phyloP scores from a whole-genome alignment of 768 basidiomycete species.

The Calocybe cyanea region DNA sequence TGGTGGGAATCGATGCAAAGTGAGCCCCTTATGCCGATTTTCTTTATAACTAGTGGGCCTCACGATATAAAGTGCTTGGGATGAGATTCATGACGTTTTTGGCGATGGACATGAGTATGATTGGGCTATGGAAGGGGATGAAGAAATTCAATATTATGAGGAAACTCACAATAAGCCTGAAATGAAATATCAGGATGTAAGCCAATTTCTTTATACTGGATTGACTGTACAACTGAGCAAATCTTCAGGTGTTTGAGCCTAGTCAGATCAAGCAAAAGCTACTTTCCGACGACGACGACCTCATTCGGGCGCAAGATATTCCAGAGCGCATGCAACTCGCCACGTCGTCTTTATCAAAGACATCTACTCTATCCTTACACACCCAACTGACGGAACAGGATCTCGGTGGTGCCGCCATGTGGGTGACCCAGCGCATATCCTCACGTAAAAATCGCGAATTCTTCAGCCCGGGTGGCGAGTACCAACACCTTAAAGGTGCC shows the following conservation, averaged over 20 bases:
- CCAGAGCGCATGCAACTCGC: conserved; percentile 96
- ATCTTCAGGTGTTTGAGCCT: conserved; percentile 88
- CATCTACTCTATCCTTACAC: conserved; percentile 57
- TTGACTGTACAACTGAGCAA: background rate
- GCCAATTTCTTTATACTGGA: conserved; percentile 14
- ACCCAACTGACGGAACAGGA: conserved; percentile 68
- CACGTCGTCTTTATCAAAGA: conserved; percentile 74
- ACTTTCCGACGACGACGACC: conserved; percentile 90
- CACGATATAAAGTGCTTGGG: conserved; percentile 68
- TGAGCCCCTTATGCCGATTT: conserved; percentile 34
- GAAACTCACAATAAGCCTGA: conserved; percentile 53
- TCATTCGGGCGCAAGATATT: conserved; percentile 84
- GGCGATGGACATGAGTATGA: conserved; percentile 96
- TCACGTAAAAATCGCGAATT: conserved; percentile 65
- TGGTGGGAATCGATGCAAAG: conserved; percentile 81
- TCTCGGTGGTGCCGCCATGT: conserved; percentile 75
- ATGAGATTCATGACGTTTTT: conserved; percentile 94
- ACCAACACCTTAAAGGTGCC: conserved; percentile 55
- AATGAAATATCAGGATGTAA: conserved; percentile 83
- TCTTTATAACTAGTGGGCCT: conserved; percentile 8
- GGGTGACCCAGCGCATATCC: conserved; percentile 84
- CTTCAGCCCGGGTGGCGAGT: conserved; percentile 61
- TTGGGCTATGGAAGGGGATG: conserved; percentile 87
- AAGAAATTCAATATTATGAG: conserved; percentile 47
- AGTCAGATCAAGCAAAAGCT: conserved; percentile 88